Base-by-base conservation (phyloP, 805 yeast species). In the Helenozyma baotianmanensis region DNA sequence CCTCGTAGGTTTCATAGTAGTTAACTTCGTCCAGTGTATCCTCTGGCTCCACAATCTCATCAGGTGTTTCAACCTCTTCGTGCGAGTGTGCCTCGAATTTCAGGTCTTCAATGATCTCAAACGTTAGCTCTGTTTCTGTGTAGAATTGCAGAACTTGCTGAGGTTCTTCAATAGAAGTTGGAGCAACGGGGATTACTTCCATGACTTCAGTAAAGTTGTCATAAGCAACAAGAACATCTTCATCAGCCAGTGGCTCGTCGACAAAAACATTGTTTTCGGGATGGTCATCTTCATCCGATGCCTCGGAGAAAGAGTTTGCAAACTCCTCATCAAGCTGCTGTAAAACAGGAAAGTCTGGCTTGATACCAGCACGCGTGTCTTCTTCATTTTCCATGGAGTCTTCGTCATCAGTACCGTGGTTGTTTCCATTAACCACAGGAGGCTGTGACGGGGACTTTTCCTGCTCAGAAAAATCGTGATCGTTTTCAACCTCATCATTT, bases 161-260 rank as follows among this genome's bases (percentile, higher is more conserved):
- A 4, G 43, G 43, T 29, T 39, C 42, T 17, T 42, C 47, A 6
- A 44, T 31, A 3, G 34, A 37, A n/a, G 40, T 32, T 13, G 48
- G 48, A 7, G 26, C 23, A 21, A 30, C 15, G 12, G 35, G 27
- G 6, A 33, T 16, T 4, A 28, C 30, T n/a, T 25, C 25, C n/a
- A 35, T 38, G 23, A 44, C 28, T 21, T 37, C 45, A 1, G 48
- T 39, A 23, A 14, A 31, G 3, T 36, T 39, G 27, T 44, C 47
- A 16, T 29, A 39, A n/a, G 32, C 22, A 10, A 32, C 26, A 5
- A 39, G 26, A 5, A 34, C 23, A 4, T 31, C 42, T 23, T 43
- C 48, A 4, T 26, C 16, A 2, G 12, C 22, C 6, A 14, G 16
- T 7, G 46, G 42, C 19, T 43, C 48, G n/a, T 30, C 23, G 4